Conservation (phyloP, 2,329 filamentous ascomycete genomes). For the Aspergillus tanneri region DNA sequence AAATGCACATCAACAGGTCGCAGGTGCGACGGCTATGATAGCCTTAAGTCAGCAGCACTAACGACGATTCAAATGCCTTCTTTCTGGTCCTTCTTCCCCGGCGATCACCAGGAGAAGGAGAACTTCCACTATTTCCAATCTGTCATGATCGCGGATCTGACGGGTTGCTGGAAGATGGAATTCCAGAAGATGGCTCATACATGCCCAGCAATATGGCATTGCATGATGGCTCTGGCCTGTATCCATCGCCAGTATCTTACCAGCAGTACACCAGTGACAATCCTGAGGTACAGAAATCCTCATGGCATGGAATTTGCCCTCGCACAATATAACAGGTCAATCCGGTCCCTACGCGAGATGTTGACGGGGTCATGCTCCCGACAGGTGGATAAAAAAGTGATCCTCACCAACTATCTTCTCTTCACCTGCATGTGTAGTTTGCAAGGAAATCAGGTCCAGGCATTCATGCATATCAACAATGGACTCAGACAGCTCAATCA, state of each 20-base stretch:
- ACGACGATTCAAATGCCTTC: not conserved
- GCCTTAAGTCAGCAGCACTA: not conserved
- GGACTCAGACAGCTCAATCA: slow-evolving; percentile 6
- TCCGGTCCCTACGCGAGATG: slow-evolving; percentile 1
- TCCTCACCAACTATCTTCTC: slow-evolving; percentile 5
- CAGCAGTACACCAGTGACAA: not conserved
- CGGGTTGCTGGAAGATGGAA: slow-evolving; percentile 1
- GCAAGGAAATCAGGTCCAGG: slow-evolving; percentile 4
- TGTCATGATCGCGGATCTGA: not conserved
- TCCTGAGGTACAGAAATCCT: not conserved
- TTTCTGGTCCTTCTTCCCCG: not conserved
- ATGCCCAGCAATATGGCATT: slow-evolving; percentile 7
- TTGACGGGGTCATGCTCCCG: not conserved
- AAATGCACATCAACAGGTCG: slow-evolving; percentile 7
- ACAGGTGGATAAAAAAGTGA: not conserved
- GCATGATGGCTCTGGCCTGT: slow-evolving; percentile 6
- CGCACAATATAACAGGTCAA: slow-evolving; percentile 2
- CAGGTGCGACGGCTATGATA: slow-evolving; percentile 5
- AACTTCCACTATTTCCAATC: slow-evolving; percentile 4
- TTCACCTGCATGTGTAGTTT: slow-evolving; percentile 6
- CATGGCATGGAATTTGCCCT: not conserved
- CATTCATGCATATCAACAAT: slow-evolving; percentile 10
- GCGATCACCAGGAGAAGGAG: not conserved
- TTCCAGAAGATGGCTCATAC: slow-evolving; percentile 2
- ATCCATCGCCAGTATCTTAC: slow-evolving; percentile 5